Conservation (phyloP, 2,329 filamentous ascomycete species). For the Trichoderma sp. region DNA sequence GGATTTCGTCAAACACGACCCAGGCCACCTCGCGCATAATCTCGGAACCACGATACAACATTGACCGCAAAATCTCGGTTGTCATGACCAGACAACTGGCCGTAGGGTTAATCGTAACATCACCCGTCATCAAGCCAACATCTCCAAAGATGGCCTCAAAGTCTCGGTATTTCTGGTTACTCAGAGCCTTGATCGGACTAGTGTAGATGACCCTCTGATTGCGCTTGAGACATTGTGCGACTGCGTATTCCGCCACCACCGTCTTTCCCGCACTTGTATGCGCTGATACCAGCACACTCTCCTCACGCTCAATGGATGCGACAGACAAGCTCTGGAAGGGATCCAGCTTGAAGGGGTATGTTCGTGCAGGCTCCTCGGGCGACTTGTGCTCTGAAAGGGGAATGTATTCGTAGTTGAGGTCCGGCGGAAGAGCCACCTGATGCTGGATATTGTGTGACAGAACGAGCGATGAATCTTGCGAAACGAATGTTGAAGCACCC, state of each 20-base stretch:
- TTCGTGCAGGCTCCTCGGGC: slow-evolving; percentile 80
- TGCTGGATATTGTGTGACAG: slow-evolving; percentile 97
- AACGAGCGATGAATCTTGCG: slow-evolving; percentile 70
- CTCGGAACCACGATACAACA: slow-evolving; percentile 96
- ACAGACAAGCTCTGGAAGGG: slow-evolving; percentile 96
- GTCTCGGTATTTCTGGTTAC: slow-evolving; percentile 98
- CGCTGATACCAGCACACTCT: slow-evolving; percentile 94
- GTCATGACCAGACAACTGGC: slow-evolving; percentile 99
- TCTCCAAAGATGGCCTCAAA: slow-evolving; percentile 95
- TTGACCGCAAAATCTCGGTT: slow-evolving; percentile 96
- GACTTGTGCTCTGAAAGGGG: slow-evolving; percentile 93
- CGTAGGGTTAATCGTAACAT: slow-evolving; percentile 98
- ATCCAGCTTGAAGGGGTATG: slow-evolving; percentile 87
- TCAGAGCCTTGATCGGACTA: slow-evolving; percentile 96
- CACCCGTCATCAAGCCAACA: slow-evolving; percentile 96
- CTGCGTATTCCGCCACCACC: slow-evolving; percentile 96
- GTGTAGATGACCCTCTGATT: slow-evolving; percentile 99
- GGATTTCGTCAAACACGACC: slow-evolving; percentile 98
- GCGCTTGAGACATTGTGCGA: slow-evolving; percentile 93
- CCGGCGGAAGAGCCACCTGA: slow-evolving; percentile 90
- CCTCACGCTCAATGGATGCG: slow-evolving; percentile 89
- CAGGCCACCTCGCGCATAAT: slow-evolving; percentile 99
- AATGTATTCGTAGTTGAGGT: slow-evolving; percentile 90
- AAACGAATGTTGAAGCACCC: slow-evolving; percentile 66
- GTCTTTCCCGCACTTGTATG: slow-evolving; percentile 98